phyloP scores from a whole-genome alignment of 1,139 yeast species.

The Protomyces gravidus region DNA sequence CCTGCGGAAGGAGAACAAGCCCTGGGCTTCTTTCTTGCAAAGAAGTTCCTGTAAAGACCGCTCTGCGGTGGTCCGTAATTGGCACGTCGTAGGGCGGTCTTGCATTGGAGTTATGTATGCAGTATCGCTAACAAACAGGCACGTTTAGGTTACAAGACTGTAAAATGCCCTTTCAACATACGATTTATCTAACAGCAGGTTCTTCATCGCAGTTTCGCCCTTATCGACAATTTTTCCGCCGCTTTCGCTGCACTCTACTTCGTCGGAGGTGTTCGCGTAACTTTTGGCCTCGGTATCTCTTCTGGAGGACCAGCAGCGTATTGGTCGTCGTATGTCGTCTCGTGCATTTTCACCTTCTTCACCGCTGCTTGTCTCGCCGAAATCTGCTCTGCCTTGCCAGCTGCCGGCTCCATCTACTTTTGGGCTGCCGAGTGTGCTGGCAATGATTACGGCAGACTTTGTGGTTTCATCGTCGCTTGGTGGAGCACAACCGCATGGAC shows the following conservation, averaged over 20 bases:
- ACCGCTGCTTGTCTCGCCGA: constrained; percentile 38
- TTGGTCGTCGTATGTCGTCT: constrained; percentile 36
- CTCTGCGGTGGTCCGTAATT: constrained; percentile 1
- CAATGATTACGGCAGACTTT: constrained; percentile 36
- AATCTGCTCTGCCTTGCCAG: constrained; percentile 38
- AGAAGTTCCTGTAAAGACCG: constrained; percentile 1
- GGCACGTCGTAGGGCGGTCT: background rate
- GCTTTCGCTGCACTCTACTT: constrained; percentile 37
- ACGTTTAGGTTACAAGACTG: constrained; percentile 31
- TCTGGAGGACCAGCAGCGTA: constrained; percentile 39
- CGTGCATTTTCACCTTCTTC: constrained; percentile 35
- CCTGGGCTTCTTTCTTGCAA: constrained; percentile 17
- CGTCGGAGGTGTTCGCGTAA: constrained; percentile 35
- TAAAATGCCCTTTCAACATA: background rate
- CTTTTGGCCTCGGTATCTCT: constrained; percentile 35
- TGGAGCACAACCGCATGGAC: constrained; percentile 40
- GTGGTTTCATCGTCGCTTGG: constrained; percentile 38
- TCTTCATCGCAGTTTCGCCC: constrained; percentile 34
- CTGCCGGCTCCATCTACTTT: constrained; percentile 39
- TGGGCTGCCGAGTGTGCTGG: constrained; percentile 39
- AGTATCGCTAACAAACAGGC: constrained; percentile 32
- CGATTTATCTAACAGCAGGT: background rate
- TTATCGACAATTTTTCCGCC: constrained; percentile 37
- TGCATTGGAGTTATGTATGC: background rate
- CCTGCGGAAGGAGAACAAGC: constrained; percentile 30